A percentile compares a stretch with the other conserved stretches of the same genome.
Conservation (phyloP, 305 asterid species). For the Fraxinus ornus region DNA sequence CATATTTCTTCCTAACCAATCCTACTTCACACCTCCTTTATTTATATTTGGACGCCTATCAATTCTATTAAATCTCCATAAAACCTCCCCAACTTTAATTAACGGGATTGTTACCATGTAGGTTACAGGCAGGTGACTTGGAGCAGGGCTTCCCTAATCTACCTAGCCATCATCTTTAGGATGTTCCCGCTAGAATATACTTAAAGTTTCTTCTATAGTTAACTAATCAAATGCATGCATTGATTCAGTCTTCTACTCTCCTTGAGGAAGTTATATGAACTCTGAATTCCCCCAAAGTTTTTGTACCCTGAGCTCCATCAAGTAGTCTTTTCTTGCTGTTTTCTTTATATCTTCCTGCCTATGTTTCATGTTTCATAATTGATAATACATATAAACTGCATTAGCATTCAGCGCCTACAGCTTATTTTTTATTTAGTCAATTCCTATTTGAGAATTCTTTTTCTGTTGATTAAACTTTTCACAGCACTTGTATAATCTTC, state of each 20-base stretch:
- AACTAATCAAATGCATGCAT: no score
- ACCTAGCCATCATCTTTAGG: no score
- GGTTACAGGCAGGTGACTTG: no score
- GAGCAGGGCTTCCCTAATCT: no score
- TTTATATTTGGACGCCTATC: background rate
- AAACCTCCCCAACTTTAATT: no score
- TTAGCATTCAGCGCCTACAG: background rate
- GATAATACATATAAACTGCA: no score
- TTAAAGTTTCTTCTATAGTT: no score
- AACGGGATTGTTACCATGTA: no score
- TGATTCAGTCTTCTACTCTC: no score
- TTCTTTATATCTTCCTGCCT: background rate
- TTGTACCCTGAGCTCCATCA: background rate
- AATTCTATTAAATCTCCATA: no score
- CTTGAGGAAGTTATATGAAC: slow-evolving; percentile 5
- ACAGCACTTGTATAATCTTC: background rate
- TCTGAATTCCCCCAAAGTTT: background rate
- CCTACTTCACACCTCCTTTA: background rate
- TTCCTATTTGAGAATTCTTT: background rate
- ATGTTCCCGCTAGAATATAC: no score
- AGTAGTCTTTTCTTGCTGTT: background rate
- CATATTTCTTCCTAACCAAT: background rate
- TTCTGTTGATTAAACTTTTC: background rate
- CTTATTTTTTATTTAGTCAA: background rate
- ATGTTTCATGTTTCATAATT: no score